Base-by-base conservation (phyloP, 2,329 filamentous ascomycete genomes). In the Fulvia fulva region DNA sequence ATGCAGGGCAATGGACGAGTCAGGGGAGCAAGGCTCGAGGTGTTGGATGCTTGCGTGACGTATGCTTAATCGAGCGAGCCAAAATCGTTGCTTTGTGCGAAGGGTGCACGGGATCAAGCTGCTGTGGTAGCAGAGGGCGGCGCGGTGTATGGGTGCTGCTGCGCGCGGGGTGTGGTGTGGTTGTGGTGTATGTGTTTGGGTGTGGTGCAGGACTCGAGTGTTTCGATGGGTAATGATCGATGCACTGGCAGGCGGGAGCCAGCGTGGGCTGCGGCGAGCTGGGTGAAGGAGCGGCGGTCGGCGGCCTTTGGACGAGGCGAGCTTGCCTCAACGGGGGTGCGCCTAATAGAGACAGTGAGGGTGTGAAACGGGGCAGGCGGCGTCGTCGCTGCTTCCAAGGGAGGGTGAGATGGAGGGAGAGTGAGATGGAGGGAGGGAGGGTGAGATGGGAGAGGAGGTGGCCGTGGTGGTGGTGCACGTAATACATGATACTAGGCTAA, bases 21-120 rank as follows among this genome's bases (percentile, higher is more conserved):
- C 25, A 47, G 43, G 22, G 9, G 49, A 41, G 16, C 9, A 14
- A 16, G 32, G 51, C 26, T 56, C 37, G 32, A 45, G 14, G 43
- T 45, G 34, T 34, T 53, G 30, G 57, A 60, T 64, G 45, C 62
- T 60, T 11, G 53, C 57, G 65, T 66, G 64, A 68, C 64, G 65
- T 68, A 66, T 64, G 61, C 63, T 65, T 51, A 19, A 22, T 12
- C 51, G 44, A 53, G 51, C 51, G 51, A 25, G 47, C 47, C 34
- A 44, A 57, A 57, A 47, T 57, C 47, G 55, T 51, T 57, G 47
- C 55, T 57, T 23, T 47, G 44, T 47, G 49, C 37, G 47, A 8
- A 26, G 44, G 41, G 23, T 23, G 45, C 37, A 44, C 44, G 22
- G 55, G 41, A 50, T 53, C 45, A 45, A 34, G 56, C 47, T 55